These are phyloP conservation scores for Xylaria sp. DNA, from an alignment of 2,329 filamentous ascomycete species.

Conservation along the genomic window DNA sequence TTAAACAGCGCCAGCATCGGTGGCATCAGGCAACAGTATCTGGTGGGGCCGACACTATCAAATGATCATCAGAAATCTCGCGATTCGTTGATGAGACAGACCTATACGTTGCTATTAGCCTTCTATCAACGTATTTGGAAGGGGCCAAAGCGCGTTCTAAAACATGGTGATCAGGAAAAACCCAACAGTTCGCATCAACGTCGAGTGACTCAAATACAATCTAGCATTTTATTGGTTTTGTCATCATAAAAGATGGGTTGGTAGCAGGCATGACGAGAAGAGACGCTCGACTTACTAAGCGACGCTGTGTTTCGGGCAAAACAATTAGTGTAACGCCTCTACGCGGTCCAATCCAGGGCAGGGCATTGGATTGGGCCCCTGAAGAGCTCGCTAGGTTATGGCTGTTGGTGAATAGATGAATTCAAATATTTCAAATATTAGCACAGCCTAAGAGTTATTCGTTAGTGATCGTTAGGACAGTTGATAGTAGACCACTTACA, in stretches of 20 bases:
- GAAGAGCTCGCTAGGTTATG: too few relatives aligned
- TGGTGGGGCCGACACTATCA: neutral
- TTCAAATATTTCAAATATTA: neutral
- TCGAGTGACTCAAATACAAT: slow-evolving; percentile 49
- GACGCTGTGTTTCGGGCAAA: neutral
- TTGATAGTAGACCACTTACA: neutral
- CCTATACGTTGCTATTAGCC: slow-evolving; percentile 11
- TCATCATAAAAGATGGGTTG: slow-evolving; percentile 42
- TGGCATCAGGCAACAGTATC: neutral
- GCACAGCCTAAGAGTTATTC: neutral
- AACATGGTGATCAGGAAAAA: slow-evolving; percentile 26
- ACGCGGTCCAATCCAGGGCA: too few relatives aligned
- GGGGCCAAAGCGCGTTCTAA: neutral
- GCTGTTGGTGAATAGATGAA: too few relatives aligned
- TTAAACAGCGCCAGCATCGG: too few relatives aligned
- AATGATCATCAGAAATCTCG: neutral
- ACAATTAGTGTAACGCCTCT: too few relatives aligned
- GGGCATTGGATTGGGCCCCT: too few relatives aligned
- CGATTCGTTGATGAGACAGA: neutral
- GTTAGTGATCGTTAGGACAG: neutral
- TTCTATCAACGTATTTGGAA: neutral
- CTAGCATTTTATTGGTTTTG: slow-evolving; percentile 45
- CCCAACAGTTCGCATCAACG: slow-evolving; percentile 38
- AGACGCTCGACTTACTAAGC: slow-evolving; percentile 17
- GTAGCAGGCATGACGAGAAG: slow-evolving; percentile 2